Base-by-base conservation (phyloP, 2,329 filamentous ascomycete genomes). In the Orbilia quercus region DNA sequence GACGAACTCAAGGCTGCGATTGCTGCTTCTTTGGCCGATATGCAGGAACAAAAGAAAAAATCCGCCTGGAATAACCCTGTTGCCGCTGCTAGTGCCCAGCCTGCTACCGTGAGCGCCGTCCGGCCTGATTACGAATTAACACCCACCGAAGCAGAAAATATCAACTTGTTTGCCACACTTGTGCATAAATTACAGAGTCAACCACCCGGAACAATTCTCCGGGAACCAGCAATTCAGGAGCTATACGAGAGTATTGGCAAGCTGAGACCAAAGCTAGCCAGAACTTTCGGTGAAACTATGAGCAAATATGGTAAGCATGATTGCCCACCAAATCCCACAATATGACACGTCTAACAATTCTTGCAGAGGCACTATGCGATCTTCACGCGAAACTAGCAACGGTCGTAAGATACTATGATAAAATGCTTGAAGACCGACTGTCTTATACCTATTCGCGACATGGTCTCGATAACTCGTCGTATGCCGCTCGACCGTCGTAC, bases 211-310 rank as follows among this genome's bases (percentile, higher is more conserved):
- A 98, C 95, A 0, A 97, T 99, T 59, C 82, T 99, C n/a, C 86
- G 95, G 53, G 95, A 99, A 79, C 95, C 95, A 1, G 95, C 98
- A 80, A 97, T 99, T 55, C 95, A 99, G 81, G 95, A 99, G 81
- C 84, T 99, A 2, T 99, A 99, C 80, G 95, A 98, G 79, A 96
- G 93, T 78, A 98, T 99, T 77, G 92, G 94, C n/a, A 86, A 92
- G 14, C 83, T 99, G 75, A 87, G 95, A 54, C 95, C 95, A 1
- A 99, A 99, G 81, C 84, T 99, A 63, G 95, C 95, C 2, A 87
- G 95, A 66, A 97, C 94, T 0, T 97, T 98, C 79, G 95, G 95
- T 63, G 95, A 99, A 82, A 97, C 95, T 0, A 98, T 99, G 95
- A 98, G 95, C 86, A 99, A 99, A 81, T 95, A 98, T 81, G 93